phyloP scores from a whole-genome alignment of 352 stramenopile genomes.

The Globisporangium spinosum region DNA sequence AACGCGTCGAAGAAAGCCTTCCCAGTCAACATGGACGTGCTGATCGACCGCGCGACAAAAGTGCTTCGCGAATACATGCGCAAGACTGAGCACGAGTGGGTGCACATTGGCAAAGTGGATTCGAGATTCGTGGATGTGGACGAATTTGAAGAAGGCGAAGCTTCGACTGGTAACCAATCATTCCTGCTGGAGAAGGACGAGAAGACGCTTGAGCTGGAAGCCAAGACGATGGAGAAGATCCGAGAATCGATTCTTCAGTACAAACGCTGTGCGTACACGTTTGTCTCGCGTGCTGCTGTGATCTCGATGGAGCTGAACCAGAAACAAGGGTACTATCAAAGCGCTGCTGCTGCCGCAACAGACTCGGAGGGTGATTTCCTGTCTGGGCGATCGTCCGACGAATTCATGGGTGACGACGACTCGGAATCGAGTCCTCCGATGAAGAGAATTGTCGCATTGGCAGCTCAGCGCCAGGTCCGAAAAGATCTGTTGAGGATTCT shows the following conservation, averaged over 20 bases:
- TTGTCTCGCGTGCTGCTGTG: conserved; percentile 54
- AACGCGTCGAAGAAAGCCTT: conserved; percentile 21
- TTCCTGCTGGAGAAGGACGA: conserved; percentile 85
- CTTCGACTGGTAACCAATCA: conserved; percentile 20
- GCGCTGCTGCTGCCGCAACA: neutral
- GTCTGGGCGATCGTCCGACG: conserved; percentile 12
- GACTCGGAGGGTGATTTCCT: conserved; percentile 7
- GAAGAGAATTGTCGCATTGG: conserved; percentile 45
- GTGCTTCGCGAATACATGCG: conserved; percentile 63
- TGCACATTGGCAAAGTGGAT: conserved; percentile 54
- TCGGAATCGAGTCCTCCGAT: conserved; percentile 22
- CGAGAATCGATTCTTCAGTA: conserved; percentile 62
- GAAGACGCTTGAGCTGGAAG: conserved; percentile 75
- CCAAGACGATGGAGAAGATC: conserved; percentile 61
- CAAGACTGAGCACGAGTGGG: conserved; percentile 47
- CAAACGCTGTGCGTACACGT: conserved; percentile 71
- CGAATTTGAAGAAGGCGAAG: conserved; percentile 62
- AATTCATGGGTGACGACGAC: conserved; percentile 19
- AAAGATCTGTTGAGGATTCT: conserved; percentile 58
- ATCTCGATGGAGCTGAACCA: conserved; percentile 51
- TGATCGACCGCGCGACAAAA: conserved; percentile 39
- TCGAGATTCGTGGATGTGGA: conserved; percentile 55
- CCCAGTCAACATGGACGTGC: conserved; percentile 58
- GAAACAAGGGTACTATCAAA: conserved; percentile 6
- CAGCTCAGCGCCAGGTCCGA: conserved; percentile 43